Conservation (phyloP, 768 basidiomycete genomes). For the Postia placenta region DNA sequence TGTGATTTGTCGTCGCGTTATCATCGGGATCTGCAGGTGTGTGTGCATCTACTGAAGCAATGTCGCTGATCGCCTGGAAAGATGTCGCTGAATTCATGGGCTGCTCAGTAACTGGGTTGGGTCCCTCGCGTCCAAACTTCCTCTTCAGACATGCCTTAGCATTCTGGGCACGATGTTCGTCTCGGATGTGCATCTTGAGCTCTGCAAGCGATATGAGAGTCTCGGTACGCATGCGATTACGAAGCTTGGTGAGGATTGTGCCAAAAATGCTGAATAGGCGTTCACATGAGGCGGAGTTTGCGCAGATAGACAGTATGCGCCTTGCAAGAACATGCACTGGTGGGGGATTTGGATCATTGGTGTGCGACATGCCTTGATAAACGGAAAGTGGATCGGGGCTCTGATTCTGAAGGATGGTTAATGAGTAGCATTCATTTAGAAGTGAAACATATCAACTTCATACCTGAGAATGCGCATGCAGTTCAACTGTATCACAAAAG, state of each 20-base stretch:
- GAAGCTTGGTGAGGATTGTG: slow-evolving; percentile 9
- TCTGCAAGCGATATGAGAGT: not conserved
- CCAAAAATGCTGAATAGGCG: slow-evolving; percentile 15
- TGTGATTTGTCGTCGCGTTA: not conserved
- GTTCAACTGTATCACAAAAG: not conserved
- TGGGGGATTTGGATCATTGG: not conserved
- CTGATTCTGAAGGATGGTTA: not conserved
- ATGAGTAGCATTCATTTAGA: too few species aligned
- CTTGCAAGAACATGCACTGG: slow-evolving; percentile 4
- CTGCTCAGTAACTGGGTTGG: not conserved
- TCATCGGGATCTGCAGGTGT: not conserved
- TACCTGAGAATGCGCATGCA: not conserved
- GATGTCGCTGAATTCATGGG: too few species aligned
- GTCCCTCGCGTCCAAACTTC: not conserved
- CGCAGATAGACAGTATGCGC: slow-evolving; percentile 9
- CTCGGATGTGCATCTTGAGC: slow-evolving; percentile 3
- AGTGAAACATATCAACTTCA: not conserved
- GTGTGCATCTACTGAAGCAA: not conserved
- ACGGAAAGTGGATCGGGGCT: not conserved
- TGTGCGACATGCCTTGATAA: not conserved
- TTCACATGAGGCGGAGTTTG: slow-evolving; percentile 16
- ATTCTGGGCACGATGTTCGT: not conserved
- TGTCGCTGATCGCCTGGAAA: not conserved
- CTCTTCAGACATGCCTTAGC: not conserved
- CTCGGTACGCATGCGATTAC: slow-evolving; percentile 3